These are phyloP conservation scores for Saksenaea vasiformis DNA, from an alignment of 371 early-diverging fungal species.

Conservation along the genomic window DNA sequence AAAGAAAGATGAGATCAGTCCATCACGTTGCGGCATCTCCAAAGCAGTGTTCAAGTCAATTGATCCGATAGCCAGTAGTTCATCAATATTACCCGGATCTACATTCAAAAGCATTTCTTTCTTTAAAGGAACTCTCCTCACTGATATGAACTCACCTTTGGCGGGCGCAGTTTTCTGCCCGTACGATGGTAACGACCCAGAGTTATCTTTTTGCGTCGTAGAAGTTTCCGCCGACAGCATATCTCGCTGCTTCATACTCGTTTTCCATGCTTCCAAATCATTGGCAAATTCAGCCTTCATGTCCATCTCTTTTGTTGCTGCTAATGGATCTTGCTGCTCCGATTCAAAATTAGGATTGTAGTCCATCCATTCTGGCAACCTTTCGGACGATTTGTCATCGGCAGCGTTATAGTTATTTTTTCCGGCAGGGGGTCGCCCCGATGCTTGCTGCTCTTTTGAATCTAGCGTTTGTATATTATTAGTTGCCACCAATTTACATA, in stretches of 20 bases:
- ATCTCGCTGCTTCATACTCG: constrained; percentile 63
- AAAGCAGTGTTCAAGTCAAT: constrained; percentile 11
- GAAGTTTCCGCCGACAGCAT: constrained; percentile 10
- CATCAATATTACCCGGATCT: constrained; percentile 5
- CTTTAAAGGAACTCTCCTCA: too few species aligned
- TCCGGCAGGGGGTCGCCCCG: neutral
- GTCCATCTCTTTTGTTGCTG: constrained; percentile 12
- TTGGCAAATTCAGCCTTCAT: constrained; percentile 42
- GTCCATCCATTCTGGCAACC: constrained; percentile 71
- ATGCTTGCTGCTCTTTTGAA: constrained; percentile 11
- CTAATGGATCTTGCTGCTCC: constrained; percentile 8
- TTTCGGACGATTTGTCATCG: constrained; percentile 21
- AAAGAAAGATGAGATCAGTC: constrained; percentile 6
- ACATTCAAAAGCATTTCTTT: constrained; percentile 27
- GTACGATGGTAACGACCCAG: neutral
- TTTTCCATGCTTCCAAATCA: constrained; percentile 68
- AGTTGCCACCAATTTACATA: too few species aligned
- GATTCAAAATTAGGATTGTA: constrained; percentile 51
- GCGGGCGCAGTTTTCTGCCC: neutral
- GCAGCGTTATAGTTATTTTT: neutral
- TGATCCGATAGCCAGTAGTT: constrained; percentile 11
- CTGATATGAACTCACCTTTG: neutral
- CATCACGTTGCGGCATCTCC: neutral
- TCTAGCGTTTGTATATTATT: neutral
- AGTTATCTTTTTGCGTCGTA: neutral